phyloP scores from a whole-genome alignment of 2,329 filamentous ascomycete species.

The Monosporascus sp. region DNA sequence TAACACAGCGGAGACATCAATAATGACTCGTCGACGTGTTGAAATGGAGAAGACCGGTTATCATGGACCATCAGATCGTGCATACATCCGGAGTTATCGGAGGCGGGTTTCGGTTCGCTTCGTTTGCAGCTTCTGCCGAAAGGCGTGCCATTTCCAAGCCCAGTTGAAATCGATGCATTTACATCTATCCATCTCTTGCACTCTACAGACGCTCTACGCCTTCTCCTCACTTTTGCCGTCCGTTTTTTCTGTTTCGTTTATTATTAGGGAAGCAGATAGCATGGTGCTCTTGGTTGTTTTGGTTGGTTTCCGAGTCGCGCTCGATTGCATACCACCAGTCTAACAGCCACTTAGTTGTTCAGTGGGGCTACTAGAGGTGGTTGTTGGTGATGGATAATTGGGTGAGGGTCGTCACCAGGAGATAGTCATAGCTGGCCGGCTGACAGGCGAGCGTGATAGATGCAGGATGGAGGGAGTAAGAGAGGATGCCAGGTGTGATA shows the following conservation, averaged over 20 bases:
- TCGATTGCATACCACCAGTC: background rate
- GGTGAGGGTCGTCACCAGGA: background rate
- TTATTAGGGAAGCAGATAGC: background rate
- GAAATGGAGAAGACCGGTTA: constrained; percentile 21
- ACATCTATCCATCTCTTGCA: background rate
- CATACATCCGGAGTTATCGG: constrained; percentile 13
- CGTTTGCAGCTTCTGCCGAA: background rate
- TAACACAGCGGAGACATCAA: background rate
- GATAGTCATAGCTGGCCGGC: too few species aligned
- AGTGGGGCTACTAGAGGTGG: too few species aligned
- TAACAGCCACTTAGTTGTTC: background rate
- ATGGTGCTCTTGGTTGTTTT: background rate
- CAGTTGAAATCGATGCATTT: background rate
- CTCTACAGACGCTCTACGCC: background rate
- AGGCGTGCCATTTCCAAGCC: background rate
- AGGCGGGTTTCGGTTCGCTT: background rate
- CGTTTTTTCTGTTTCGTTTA: background rate
- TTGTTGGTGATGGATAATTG: too few species aligned
- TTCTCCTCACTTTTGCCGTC: background rate
- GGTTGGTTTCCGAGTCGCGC: background rate
- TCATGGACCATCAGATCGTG: constrained; percentile 17
- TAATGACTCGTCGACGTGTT: background rate
- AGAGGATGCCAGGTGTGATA: background rate
- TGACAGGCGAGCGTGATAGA: background rate
- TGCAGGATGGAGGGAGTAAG: background rate